These are phyloP conservation scores for Paramecium biaurelia DNA, from an alignment of 73 alveolate species.

Conservation along the genomic window DNA sequence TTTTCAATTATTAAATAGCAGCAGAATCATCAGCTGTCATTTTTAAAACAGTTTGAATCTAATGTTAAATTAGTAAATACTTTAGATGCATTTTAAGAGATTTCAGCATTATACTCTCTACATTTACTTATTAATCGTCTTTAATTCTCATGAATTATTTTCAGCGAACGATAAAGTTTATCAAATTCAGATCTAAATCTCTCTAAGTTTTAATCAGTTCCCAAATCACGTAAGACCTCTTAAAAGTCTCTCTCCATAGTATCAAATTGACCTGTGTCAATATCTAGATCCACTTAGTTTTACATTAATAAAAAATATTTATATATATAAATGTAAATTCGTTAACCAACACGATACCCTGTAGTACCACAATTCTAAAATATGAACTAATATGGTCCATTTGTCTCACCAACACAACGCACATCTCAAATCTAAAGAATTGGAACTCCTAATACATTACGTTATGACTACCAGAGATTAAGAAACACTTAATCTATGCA, in stretches of 20 bases:
- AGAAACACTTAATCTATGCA: not conserved
- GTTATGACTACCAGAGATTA: not conserved
- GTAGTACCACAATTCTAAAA: not conserved
- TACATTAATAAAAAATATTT: not conserved
- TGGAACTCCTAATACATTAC: not conserved
- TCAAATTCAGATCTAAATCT: slow-evolving; percentile 84
- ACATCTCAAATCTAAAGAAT: not conserved
- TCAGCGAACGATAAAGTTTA: slow-evolving; percentile 82
- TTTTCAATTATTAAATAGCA: slow-evolving; percentile 68
- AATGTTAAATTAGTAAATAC: slow-evolving; percentile 60
- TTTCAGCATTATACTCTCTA: slow-evolving; percentile 85
- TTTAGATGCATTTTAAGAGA: slow-evolving; percentile 76
- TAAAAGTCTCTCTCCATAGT: slow-evolving; percentile 88
- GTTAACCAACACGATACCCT: not conserved
- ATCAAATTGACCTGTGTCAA: slow-evolving; percentile 69
- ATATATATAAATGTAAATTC: not conserved
- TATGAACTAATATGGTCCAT: not conserved
- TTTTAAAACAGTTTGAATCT: slow-evolving; percentile 83
- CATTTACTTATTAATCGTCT: slow-evolving; percentile 90
- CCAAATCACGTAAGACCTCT: slow-evolving; percentile 82
- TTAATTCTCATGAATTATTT: slow-evolving; percentile 84
- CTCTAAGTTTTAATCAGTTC: slow-evolving; percentile 84
- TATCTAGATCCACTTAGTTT: slow-evolving; percentile 13
- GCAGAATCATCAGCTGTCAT: slow-evolving; percentile 78
- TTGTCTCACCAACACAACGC: not conserved